phyloP scores from a whole-genome alignment of 2,329 filamentous ascomycete species.

The Ramularia endophylla region DNA sequence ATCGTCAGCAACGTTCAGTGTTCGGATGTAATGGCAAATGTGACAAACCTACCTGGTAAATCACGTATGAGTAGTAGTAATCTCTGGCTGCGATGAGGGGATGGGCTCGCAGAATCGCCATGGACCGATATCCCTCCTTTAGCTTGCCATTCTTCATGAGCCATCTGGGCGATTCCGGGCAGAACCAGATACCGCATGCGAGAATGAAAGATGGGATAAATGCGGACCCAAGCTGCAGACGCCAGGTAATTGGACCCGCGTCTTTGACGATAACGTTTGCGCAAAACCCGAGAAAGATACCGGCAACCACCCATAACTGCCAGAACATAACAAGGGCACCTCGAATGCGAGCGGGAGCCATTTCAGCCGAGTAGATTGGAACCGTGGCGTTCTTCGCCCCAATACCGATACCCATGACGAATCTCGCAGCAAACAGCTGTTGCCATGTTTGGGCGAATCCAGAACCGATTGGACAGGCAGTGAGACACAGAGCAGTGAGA shows the following conservation, averaged over 20 bases:
- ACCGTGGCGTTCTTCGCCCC: constrained; percentile 41
- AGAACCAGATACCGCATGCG: constrained; percentile 30
- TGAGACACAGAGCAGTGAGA: constrained; percentile 45
- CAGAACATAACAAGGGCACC: constrained; percentile 74
- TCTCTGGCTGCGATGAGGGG: constrained; percentile 52
- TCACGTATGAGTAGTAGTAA: constrained; percentile 45
- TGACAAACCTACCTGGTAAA: constrained; percentile 23
- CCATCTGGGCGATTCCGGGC: constrained; percentile 44
- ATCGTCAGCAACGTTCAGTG: too few relatives aligned
- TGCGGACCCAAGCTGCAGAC: constrained; percentile 62
- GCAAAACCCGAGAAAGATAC: constrained; percentile 59
- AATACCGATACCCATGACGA: constrained; percentile 61
- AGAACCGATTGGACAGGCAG: constrained; percentile 62
- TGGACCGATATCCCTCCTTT: constrained; percentile 44
- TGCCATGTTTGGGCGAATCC: constrained; percentile 53
- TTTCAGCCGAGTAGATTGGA: constrained; percentile 38
- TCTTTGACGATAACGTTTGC: constrained; percentile 61
- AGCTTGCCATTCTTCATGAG: constrained; percentile 44
- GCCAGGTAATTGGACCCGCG: constrained; percentile 56
- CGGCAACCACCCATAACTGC: constrained; percentile 56
- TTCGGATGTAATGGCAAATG: too few relatives aligned
- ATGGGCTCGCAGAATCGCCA: constrained; percentile 43
- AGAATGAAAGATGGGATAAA: constrained; percentile 42
- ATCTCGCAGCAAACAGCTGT: constrained; percentile 56
- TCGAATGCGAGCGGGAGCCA: constrained; percentile 46